Evolutionary conservation across 139 green algal genomes (phyloP).

Genomic region (Desmodesmus armatus): DNA sequence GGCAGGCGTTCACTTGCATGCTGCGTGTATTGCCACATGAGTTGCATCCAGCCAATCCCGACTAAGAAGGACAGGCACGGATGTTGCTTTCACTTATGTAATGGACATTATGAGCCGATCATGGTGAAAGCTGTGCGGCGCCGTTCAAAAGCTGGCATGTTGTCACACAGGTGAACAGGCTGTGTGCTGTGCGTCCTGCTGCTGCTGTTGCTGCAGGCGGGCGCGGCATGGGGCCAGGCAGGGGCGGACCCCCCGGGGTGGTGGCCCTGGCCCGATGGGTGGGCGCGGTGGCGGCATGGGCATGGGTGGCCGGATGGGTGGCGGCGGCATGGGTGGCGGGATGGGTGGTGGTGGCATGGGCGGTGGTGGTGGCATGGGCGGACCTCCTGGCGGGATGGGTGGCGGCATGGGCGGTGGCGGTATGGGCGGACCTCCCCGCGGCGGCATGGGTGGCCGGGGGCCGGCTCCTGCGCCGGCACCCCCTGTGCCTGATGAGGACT

Average conservation of each 20-base stretch:
- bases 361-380: background rate
- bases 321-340: background rate
- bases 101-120: too few species aligned
- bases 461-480: constrained; percentile 52
- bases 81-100: too few species aligned
- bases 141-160: too few species aligned
- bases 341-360: constrained; percentile 4
- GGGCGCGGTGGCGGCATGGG: background rate
- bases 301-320: background rate
- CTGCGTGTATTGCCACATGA: too few species aligned
- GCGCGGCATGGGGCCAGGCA: background rate
- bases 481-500: constrained; percentile 85
- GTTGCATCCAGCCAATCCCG: too few species aligned
- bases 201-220: background rate
- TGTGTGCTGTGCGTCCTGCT: too few species aligned
- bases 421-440: constrained; percentile 27
- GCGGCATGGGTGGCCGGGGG: constrained; percentile 11
- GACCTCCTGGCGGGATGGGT: constrained; percentile 11
- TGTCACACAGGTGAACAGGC: too few species aligned
- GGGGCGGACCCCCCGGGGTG: background rate
- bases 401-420: too few species aligned
- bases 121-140: too few species aligned
- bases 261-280: too few species aligned
- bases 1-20: constrained; percentile 29
- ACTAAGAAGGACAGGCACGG: too few species aligned